These are phyloP conservation scores for Plectosphaerella plurivora DNA, from an alignment of 2,329 filamentous ascomycete species.

Conservation along the genomic window DNA sequence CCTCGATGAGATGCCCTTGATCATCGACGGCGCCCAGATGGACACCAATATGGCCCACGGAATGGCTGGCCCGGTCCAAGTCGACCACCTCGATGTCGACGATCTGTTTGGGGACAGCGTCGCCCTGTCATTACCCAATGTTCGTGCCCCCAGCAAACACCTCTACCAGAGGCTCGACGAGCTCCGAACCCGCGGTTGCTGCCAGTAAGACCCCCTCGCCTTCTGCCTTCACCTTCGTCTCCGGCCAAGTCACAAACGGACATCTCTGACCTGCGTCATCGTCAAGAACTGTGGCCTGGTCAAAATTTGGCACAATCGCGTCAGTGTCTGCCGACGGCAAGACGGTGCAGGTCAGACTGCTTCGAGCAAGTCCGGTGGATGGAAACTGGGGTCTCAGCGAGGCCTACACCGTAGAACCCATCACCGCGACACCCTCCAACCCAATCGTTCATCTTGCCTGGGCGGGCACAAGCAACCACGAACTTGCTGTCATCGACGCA, in stretches of 20 bases:
- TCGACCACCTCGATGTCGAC: conserved; percentile 57
- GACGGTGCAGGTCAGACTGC: conserved; percentile 66
- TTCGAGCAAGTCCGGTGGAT: conserved; percentile 63
- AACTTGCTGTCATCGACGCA: conserved; percentile 79
- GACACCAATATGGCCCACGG: conserved; percentile 29
- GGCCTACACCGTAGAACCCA: conserved; percentile 58
- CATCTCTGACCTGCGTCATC: conserved; percentile 2
- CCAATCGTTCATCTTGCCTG: conserved; percentile 78
- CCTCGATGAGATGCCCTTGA: conserved; percentile 41
- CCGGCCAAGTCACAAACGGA: background rate
- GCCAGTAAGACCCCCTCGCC: conserved; percentile 58
- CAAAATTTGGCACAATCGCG: conserved; percentile 79
- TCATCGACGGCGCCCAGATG: conserved; percentile 49
- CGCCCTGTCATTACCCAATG: conserved; percentile 48
- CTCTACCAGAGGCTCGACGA: conserved; percentile 73
- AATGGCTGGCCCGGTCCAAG: conserved; percentile 40
- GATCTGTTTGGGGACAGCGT: conserved; percentile 73
- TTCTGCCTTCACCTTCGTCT: background rate
- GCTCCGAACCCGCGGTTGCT: conserved; percentile 69
- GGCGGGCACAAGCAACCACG: conserved; percentile 67
- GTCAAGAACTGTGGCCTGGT: conserved; percentile 77
- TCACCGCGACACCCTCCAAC: conserved; percentile 58
- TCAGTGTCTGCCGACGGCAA: conserved; percentile 70
- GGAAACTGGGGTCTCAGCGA: conserved; percentile 74
- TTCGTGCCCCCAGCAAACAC: conserved; percentile 55